Percentiles rank a stretch among this genome's conserved stretches.
Evolutionary conservation across 441 rosid species (phyloP).

Genomic region (Croton setiger): DNA sequence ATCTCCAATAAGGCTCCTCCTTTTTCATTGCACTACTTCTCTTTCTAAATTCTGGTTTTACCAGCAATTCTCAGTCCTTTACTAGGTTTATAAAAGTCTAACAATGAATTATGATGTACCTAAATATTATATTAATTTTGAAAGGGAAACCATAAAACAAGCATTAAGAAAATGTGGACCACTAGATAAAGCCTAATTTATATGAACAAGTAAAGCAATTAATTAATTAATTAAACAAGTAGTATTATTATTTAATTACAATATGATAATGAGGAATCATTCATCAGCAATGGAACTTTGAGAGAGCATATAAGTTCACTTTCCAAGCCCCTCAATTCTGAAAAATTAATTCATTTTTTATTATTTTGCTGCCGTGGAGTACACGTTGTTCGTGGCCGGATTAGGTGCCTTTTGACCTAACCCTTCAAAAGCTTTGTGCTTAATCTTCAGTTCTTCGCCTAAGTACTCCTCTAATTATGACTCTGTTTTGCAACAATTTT

Average conservation of each 20-base stretch:
- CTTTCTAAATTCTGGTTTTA: constrained; percentile 21
- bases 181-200: constrained; percentile 46
- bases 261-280: constrained; percentile 46
- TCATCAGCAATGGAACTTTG: constrained; percentile 37
- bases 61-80: constrained; percentile 23
- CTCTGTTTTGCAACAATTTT: too few species aligned
- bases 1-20: constrained; percentile 17
- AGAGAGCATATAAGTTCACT: constrained; percentile 22
- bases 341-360: background rate
- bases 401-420: constrained; percentile 45
- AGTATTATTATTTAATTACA: constrained; percentile 25
- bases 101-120: constrained; percentile 16
- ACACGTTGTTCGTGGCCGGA: constrained; percentile 26
- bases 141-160: constrained; percentile 56
- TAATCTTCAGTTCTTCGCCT: constrained; percentile 13
- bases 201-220: constrained; percentile 20
- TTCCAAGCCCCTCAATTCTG: constrained; percentile 27
- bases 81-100: constrained; percentile 29
- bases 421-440: constrained; percentile 20
- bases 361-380: constrained; percentile 31
- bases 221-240: background rate
- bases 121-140: constrained; percentile 33
- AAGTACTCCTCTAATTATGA: background rate
- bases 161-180: constrained; percentile 64
- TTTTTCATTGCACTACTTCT: constrained; percentile 14